A percentile compares a stretch with the other conserved stretches of the same genome.
phyloP scores from a whole-genome alignment of 805 yeast genomes.

The Torulaspora maleeae region DNA sequence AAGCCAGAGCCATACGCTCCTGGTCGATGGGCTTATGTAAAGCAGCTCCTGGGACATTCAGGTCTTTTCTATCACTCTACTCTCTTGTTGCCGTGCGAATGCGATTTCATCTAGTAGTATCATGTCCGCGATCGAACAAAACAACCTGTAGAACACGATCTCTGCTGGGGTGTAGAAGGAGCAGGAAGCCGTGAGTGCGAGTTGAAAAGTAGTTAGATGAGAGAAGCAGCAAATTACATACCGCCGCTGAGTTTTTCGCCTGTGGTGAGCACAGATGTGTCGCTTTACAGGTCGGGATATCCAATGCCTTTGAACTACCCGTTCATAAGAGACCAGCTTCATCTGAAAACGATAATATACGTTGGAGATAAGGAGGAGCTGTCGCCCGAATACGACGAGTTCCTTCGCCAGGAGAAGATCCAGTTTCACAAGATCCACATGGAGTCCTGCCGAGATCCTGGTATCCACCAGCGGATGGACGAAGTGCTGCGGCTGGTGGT shows the following conservation, averaged over 20 bases:
- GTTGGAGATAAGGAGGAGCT: conserved; percentile 68
- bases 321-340: conserved; percentile 61
- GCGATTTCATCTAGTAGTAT: not conserved
- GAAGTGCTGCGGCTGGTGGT: conserved; percentile 52
- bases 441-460: conserved; percentile 73
- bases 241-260: conserved; percentile 91
- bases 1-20: not conserved
- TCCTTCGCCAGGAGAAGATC: conserved; percentile 56
- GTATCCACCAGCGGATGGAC: conserved; percentile 53
- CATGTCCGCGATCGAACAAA: not conserved
- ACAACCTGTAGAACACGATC: not conserved
- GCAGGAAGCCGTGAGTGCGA: not conserved
- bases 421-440: conserved; percentile 56
- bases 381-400: conserved; percentile 54
- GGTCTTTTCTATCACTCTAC: not conserved
- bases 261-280: conserved; percentile 61
- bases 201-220: not conserved
- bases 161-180: not conserved
- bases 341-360: conserved; percentile 74
- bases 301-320: conserved; percentile 83
- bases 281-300: conserved; percentile 86
- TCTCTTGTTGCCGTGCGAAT: not conserved
- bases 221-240: conserved; percentile 41
- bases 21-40: not conserved
- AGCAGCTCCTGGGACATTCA: not conserved